Conservation (phyloP, 768 basidiomycete genomes). For the Lactifluus pinguis region DNA sequence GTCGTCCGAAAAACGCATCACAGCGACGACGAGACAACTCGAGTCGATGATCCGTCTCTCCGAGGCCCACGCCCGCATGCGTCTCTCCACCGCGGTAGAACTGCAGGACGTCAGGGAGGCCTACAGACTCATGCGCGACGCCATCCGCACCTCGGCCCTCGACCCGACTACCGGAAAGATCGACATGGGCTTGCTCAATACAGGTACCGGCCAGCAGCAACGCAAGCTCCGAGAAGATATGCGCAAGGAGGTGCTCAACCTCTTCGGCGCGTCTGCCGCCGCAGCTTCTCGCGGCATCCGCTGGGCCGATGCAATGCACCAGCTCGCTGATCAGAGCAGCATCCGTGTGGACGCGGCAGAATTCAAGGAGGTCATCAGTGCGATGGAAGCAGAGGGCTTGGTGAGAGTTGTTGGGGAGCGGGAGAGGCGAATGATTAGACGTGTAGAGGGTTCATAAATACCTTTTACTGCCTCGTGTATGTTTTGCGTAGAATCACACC, state of each 20-base stretch:
- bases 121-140: slow-evolving; percentile 90
- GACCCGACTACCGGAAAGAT: slow-evolving; percentile 96
- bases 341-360: slow-evolving; percentile 71
- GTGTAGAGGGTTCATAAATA: slow-evolving; percentile 38
- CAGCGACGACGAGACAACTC: slow-evolving; percentile 94
- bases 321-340: slow-evolving; percentile 76
- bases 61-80: slow-evolving; percentile 96
- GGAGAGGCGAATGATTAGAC: slow-evolving; percentile 72
- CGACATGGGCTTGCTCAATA: slow-evolving; percentile 92
- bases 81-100: slow-evolving; percentile 82
- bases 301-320: slow-evolving; percentile 76
- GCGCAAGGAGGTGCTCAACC: slow-evolving; percentile 63
- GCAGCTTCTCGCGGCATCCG: slow-evolving; percentile 54
- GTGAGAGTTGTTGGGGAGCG: slow-evolving; percentile 83
- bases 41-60: slow-evolving; percentile 95
- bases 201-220: slow-evolving; percentile 84
- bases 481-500: background rate
- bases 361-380: slow-evolving; percentile 71
- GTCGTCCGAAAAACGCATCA: slow-evolving; percentile 83
- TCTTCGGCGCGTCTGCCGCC: slow-evolving; percentile 41
- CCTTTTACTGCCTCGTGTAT: no score
- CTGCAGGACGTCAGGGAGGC: slow-evolving; percentile 84
- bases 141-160: slow-evolving; percentile 89
- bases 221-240: slow-evolving; percentile 84
- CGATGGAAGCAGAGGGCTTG: slow-evolving; percentile 76